phyloP scores from a whole-genome alignment of 225 moss, liverwort and hornwort species.

The Bryum argenteum region DNA sequence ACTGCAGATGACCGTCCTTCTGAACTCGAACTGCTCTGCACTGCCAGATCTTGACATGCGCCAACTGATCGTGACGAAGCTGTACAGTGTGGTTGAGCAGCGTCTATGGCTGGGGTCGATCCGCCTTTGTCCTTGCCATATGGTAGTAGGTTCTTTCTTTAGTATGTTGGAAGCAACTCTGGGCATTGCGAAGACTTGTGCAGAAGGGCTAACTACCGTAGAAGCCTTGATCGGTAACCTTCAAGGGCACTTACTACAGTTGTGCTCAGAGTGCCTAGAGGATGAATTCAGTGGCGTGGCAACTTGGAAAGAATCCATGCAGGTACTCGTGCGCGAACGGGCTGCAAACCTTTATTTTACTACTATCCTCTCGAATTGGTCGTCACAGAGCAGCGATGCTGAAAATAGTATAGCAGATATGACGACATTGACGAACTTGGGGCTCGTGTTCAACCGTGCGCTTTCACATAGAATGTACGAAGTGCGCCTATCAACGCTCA shows the following conservation, averaged over 20 bases:
- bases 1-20: slow-evolving; percentile 76
- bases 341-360: slow-evolving; percentile 75
- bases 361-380: slow-evolving; percentile 50
- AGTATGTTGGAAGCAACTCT: slow-evolving; percentile 78
- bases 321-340: slow-evolving; percentile 71
- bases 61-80: slow-evolving; percentile 52
- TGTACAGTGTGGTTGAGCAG: slow-evolving; percentile 57
- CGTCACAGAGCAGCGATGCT: slow-evolving; percentile 32
- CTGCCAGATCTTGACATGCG: slow-evolving; percentile 75
- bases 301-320: slow-evolving; percentile 60
- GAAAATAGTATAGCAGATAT: slow-evolving; percentile 14
- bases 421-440: slow-evolving; percentile 37
- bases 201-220: slow-evolving; percentile 28
- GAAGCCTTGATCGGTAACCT: slow-evolving; percentile 48
- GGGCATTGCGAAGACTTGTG: slow-evolving; percentile 52
- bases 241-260: slow-evolving; percentile 52
- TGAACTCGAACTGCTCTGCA: slow-evolving; percentile 76
- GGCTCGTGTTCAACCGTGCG: slow-evolving; percentile 51
- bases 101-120: slow-evolving; percentile 87
- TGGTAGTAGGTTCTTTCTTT: slow-evolving; percentile 74
- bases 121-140: slow-evolving; percentile 65
- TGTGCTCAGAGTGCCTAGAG: slow-evolving; percentile 72
- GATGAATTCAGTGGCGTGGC: slow-evolving; percentile 33
- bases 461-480: slow-evolving; percentile 78
- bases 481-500: slow-evolving; percentile 82